These are phyloP conservation scores for Trametes punicea DNA, from an alignment of 768 basidiomycete species.

Conservation along the genomic window DNA sequence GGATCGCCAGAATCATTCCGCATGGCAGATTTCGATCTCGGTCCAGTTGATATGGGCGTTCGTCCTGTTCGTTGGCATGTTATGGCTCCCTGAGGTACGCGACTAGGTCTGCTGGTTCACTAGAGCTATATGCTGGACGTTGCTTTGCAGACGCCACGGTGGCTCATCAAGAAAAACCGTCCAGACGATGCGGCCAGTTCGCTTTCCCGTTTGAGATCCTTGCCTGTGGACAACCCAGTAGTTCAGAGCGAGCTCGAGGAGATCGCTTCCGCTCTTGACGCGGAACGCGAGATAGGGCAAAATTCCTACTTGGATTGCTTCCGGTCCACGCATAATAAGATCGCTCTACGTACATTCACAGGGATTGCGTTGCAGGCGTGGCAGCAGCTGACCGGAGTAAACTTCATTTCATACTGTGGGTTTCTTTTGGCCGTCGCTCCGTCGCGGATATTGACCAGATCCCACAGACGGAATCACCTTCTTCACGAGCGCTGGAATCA, in stretches of 20 bases:
- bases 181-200: slow-evolving; percentile 54
- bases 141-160: slow-evolving; percentile 62
- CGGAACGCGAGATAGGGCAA: slow-evolving; percentile 57
- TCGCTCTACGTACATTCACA: slow-evolving; percentile 68
- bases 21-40: slow-evolving; percentile 67
- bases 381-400: slow-evolving; percentile 81
- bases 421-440: not conserved
- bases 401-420: slow-evolving; percentile 54
- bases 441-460: not conserved
- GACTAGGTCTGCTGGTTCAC: not conserved
- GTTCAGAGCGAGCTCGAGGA: slow-evolving; percentile 48
- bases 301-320: slow-evolving; percentile 66
- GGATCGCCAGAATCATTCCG: slow-evolving; percentile 40
- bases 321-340: slow-evolving; percentile 47
- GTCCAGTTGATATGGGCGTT: slow-evolving; percentile 77
- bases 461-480: slow-evolving; percentile 40
- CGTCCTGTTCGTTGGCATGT: slow-evolving; percentile 66
- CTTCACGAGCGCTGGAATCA: slow-evolving; percentile 41
- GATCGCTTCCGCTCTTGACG: slow-evolving; percentile 54
- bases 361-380: slow-evolving; percentile 76
- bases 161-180: slow-evolving; percentile 62
- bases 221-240: slow-evolving; percentile 45
- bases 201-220: slow-evolving; percentile 59
- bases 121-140: not conserved
- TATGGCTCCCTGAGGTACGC: slow-evolving; percentile 56